phyloP scores from a whole-genome alignment of 106 monocot genomes.

The Triglochin maritima region DNA sequence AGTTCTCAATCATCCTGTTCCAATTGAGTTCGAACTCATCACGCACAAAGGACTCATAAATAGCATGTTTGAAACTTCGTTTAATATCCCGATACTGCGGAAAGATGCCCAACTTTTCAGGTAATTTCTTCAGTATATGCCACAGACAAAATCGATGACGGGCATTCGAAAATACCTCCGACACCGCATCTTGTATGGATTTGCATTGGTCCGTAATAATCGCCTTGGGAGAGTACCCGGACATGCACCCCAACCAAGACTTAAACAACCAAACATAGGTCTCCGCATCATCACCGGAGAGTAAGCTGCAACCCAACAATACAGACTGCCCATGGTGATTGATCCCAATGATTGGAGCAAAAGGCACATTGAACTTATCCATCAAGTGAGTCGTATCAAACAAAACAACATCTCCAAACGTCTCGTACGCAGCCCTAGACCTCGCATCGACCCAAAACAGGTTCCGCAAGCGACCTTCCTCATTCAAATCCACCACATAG shows the following conservation, averaged over 20 bases:
- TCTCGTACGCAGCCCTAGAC: conserved; percentile 1
- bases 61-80: background rate
- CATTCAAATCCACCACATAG: conserved; percentile 12
- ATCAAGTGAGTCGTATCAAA: conserved; percentile 4
- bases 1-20: conserved; percentile 4
- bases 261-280: conserved; percentile 11
- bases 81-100: conserved; percentile 5
- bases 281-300: conserved; percentile 3
- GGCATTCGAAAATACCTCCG: conserved; percentile 3
- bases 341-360: conserved; percentile 2
- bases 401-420: conserved; percentile 6
- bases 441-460: conserved; percentile 9
- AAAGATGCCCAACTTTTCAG: background rate
- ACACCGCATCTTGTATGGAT: conserved; percentile 6
- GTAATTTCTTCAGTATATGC: conserved; percentile 10
- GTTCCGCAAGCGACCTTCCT: background rate
- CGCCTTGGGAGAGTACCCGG: conserved; percentile 2
- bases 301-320: conserved; percentile 3
- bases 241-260: conserved; percentile 13
- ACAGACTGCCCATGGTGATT: conserved; percentile 8
- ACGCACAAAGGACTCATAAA: conserved; percentile 2
- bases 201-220: conserved; percentile 3
- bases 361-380: background rate
- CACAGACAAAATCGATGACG: conserved; percentile 8
- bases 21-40: conserved; percentile 14